Evolutionary conservation across 1,284 basidiomycete genomes (phyloP), one percentile per base, ranked within the genome.

Genomic region (Retiboletus flavoniger): DNA sequence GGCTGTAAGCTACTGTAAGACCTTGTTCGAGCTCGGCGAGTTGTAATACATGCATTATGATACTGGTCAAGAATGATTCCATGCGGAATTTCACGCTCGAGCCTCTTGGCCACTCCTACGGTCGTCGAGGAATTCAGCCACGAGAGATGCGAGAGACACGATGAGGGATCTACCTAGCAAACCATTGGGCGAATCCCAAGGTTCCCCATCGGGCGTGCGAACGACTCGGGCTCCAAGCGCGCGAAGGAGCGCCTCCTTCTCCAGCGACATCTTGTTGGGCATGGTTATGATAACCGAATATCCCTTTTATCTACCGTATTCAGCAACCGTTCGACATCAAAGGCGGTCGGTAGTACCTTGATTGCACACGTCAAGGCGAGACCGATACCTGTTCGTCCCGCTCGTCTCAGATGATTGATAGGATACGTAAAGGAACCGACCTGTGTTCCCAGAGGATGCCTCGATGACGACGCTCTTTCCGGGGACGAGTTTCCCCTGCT

Each of bases 211-310:
- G n/a, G 95, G 95, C 11, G 96, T 98, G 51, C 96, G 87, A 49
- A 98, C 80, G 50, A 99, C 93, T 71, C 95, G 89, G 4, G 96
- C 95, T 10, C 96, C 96, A 3, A 98, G 79, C 0, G 94, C 93
- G 53, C 91, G 85, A 43, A 99, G 79, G 38, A 93, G 84, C 10
- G 93, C 92, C 75, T 96, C 94, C 74, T 99, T 99, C 75, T 99
- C 95, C 55, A 88, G 74, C 4, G 91, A 94, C 96, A 98, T 99
- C 78, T 98, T 99, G 68, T 95, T 88, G 46, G 95, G 96, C 69
- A 97, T 78, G 53, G 93, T 95, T 72, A 99, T 99, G 70, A 99
- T 95, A 74, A 86, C 87, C 34, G 86, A 83, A 81, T 91, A 92
- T 75, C 89, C 89, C 89, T 91, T n/a, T n/a, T 85, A 83, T 84